Evolutionary conservation across 2,329 filamentous ascomycete genomes (phyloP), one percentile per base, ranked within the genome.

Genomic region (Diplodia corticola): DNA sequence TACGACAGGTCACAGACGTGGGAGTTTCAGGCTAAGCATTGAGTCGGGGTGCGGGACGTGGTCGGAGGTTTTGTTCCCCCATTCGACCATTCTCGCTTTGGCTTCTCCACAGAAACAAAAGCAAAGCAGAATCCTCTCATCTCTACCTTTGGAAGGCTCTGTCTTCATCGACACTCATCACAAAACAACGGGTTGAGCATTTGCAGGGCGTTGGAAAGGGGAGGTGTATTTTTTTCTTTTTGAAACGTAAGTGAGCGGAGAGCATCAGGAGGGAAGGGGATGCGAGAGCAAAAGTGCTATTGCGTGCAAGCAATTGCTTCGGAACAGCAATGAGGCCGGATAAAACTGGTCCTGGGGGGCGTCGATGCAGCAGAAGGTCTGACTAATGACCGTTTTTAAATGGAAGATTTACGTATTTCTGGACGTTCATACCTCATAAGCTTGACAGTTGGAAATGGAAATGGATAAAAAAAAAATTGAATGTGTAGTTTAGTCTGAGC

Each of bases 151-250:
- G 40, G 40, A 44, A 20, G 40, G 9, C 30, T 30, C 33, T 59
- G 60, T 30, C 12, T 44, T 44, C 13, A n/a, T 22, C 5, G 12
- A 26, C 51, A 20, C 13, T 60, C 30, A 46, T n/a, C 28, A n/a
- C 17, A 48, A 46, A 30, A 65, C 46, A n/a, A 13, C 44, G 12
- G 40, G 44, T 15, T 50, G 40, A 60, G 64, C 64, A 65, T 65
- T 60, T 65, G 44, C 64, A 60, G 51, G 64, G 64, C 64, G 64
- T 65, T 65, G 51, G 63, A 20, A 44, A 57, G 51, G 63, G 33
- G 26, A 44, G 63, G 44, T 17, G 24, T 50, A 44, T 35, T 22
- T 20, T 10, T 24, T 6, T n/a, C 15, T 17, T 26, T 17, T 28
- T 28, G 30, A 22, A 26, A 20, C 24, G 15, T 9, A 46, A 48